Conservation (phyloP, 441 rosid genomes). For the Dalechampia spathulata region DNA sequence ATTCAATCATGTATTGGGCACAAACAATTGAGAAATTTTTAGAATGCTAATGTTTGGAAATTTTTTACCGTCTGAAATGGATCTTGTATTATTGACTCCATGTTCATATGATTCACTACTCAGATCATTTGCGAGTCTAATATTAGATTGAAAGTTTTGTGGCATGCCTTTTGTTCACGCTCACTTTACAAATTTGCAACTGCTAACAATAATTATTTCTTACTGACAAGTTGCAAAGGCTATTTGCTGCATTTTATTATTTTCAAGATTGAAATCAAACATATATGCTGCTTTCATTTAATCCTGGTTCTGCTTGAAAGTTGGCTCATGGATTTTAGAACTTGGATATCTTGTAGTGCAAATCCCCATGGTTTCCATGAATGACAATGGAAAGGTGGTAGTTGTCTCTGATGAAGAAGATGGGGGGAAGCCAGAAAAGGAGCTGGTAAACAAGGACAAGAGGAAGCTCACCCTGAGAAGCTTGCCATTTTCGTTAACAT, state of each 20-base stretch:
- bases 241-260: neutral
- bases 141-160: neutral
- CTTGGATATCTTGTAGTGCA: conserved; percentile 43
- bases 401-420: conserved; percentile 36
- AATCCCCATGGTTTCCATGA: conserved; percentile 77
- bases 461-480: conserved; percentile 59
- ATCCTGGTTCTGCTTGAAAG: neutral
- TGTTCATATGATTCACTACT: neutral
- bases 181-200: neutral
- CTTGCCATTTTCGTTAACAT: conserved; percentile 74
- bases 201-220: conserved; percentile 1
- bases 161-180: neutral
- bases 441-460: conserved; percentile 64
- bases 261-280: neutral
- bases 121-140: neutral
- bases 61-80: neutral
- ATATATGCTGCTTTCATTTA: neutral
- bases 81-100: neutral
- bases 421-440: conserved; percentile 34
- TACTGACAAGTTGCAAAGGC: neutral
- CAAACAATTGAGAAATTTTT: neutral
- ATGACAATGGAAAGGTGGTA: conserved; percentile 72
- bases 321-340: conserved; percentile 5
- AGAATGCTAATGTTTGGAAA: neutral
- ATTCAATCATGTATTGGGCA: neutral